These are phyloP conservation scores for Phytophthora nicotianae DNA, from an alignment of 352 stramenopile species.

Conservation along the genomic window DNA sequence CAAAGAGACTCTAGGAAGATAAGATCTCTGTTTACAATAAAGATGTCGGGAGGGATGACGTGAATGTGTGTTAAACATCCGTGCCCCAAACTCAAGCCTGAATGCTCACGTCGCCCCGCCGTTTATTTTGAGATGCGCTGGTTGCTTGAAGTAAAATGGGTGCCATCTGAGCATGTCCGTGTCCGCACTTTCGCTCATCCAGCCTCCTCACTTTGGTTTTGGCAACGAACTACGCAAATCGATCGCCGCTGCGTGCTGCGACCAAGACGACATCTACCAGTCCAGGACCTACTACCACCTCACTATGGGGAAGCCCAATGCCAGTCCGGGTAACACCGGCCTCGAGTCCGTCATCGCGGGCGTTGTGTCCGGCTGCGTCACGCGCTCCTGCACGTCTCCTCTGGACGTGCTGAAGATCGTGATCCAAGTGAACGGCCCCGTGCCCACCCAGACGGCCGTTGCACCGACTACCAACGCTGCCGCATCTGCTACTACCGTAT, in stretches of 20 bases:
- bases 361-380: slow-evolving; percentile 80
- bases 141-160: slow-evolving; percentile 7
- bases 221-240: slow-evolving; percentile 14
- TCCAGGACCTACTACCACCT: slow-evolving; percentile 7
- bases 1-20: background rate
- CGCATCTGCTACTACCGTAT: background rate
- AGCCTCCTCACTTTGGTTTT: slow-evolving; percentile 29
- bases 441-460: slow-evolving; percentile 15
- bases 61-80: background rate
- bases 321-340: slow-evolving; percentile 31
- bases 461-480: background rate
- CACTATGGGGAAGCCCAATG: slow-evolving; percentile 27
- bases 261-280: slow-evolving; percentile 20
- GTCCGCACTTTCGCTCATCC: background rate
- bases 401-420: slow-evolving; percentile 88
- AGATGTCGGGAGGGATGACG: slow-evolving; percentile 21
- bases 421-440: slow-evolving; percentile 73
- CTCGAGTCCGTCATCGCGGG: slow-evolving; percentile 73
- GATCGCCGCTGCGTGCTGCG: background rate
- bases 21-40: too few relatives aligned
- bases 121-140: slow-evolving; percentile 21
- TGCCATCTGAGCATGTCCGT: background rate
- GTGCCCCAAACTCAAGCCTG: background rate
- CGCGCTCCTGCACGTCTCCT: slow-evolving; percentile 79
- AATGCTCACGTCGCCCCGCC: slow-evolving; percentile 20